Evolutionary conservation across 1,284 basidiomycete species (phyloP), one percentile per base, ranked within the genome.

Genomic region (Fomitiporia mediterranea): DNA sequence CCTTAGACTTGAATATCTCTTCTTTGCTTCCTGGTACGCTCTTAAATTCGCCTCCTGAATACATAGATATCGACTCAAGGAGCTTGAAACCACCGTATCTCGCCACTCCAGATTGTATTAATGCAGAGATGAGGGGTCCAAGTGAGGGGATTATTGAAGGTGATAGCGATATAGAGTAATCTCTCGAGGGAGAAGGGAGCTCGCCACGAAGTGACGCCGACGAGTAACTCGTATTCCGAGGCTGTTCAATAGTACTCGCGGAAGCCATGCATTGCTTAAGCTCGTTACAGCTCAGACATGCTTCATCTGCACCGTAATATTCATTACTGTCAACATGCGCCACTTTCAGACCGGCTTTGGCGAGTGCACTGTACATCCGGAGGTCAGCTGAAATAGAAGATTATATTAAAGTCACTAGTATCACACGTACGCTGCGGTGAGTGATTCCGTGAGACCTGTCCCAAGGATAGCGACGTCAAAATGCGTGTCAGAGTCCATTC

Each of bases 21-120:
- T 96, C 94, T 69, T 98, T 98, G 72, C 84, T 91, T 27, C 86
- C 84, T 0, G 96, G 96, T 0, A 98, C 95, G 46, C 73, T 77
- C 62, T 79, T 80, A 37, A 88, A 72, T 40, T 62, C 65, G 5
- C 71, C 72, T 11, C 72, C 66, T 1, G 70, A 65, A 11, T 82
- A 88, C 17, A 94, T 73, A 8, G 76, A 81, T 8, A 93, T 77
- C 6, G 79, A 79, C 54, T 94, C 91, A n/a, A 98, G 75, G 1
- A 98, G 77, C 50, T 89, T 84, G 69, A 97, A 98, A 2, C 86
- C 88, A 30, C 93, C 90, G 66, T 99, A 98, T 53, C 87, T 85
- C 7, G 92, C 82, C 4, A 98, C 94, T 28, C 93, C 91, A 21
- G 92, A 95, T 1, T 80, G 73, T 25, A 98, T 78, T 4, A 98